phyloP scores from a whole-genome alignment of 176 grass and related monocot species.

The Oryza meridionalis region DNA sequence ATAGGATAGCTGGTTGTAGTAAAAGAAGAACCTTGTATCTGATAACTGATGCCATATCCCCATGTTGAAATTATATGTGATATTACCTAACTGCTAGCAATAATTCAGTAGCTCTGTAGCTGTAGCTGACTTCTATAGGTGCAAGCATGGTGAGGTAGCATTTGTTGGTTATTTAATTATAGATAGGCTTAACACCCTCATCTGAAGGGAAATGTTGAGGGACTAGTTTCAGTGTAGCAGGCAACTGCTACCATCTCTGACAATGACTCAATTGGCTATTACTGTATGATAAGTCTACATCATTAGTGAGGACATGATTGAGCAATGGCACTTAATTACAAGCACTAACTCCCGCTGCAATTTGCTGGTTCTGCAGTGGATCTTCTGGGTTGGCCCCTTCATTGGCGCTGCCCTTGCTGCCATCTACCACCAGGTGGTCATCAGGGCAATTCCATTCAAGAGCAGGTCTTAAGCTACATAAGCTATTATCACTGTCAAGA shows the following conservation, averaged over 20 bases:
- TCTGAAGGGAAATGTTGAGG: conserved; percentile 20
- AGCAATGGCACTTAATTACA: not conserved
- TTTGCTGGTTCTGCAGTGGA: conserved; percentile 52
- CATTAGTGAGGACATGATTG: conserved; percentile 9
- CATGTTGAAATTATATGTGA: not conserved
- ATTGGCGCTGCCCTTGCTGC: conserved; percentile 73
- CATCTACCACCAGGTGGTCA: conserved; percentile 86
- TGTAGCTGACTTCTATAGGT: conserved; percentile 14
- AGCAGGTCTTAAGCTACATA: conserved; percentile 55
- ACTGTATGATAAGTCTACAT: conserved; percentile 1
- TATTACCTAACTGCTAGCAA: not conserved
- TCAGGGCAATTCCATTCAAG: conserved; percentile 94
- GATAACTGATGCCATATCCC: not conserved
- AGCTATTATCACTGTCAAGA: conserved; percentile 2
- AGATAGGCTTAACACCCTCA: conserved; percentile 25
- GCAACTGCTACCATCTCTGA: conserved; percentile 34
- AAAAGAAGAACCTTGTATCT: not conserved
- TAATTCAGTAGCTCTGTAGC: not conserved
- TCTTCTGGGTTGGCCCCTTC: conserved; percentile 95
- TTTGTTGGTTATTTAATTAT: conserved; percentile 36
- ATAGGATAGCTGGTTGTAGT: not conserved
- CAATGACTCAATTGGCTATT: conserved; percentile 1
- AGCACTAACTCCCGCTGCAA: not conserved
- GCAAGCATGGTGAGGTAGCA: not conserved
- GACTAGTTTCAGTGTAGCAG: conserved; percentile 24